Conservation (phyloP, 2,329 filamentous ascomycete genomes). For the Ustulina deusta region DNA sequence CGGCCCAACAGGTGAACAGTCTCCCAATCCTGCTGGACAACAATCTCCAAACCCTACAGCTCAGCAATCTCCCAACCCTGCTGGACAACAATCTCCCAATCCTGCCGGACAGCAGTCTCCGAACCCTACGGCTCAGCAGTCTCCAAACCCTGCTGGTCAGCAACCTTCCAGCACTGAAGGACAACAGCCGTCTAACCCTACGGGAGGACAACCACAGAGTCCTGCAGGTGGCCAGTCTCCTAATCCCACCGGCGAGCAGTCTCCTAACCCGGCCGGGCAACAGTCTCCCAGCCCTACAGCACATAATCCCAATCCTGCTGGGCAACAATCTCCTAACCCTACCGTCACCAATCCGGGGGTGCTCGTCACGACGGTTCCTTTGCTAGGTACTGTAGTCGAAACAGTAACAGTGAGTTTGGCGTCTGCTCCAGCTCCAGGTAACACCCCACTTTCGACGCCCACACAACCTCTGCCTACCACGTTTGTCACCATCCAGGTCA, state of each 20-base stretch:
- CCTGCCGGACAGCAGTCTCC: slow-evolving; percentile 25
- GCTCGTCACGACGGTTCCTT: slow-evolving; percentile 24
- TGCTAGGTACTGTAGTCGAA: slow-evolving; percentile 32
- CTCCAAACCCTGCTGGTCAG: slow-evolving; percentile 13
- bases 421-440: slow-evolving; percentile 27
- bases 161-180: slow-evolving; percentile 20
- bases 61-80: slow-evolving; percentile 24
- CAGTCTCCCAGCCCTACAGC: slow-evolving; percentile 19
- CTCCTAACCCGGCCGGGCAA: slow-evolving; percentile 19
- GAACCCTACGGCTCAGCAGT: slow-evolving; percentile 20
- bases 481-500: slow-evolving; percentile 29
- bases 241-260: slow-evolving; percentile 19
- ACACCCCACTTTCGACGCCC: slow-evolving; percentile 15
- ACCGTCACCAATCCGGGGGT: slow-evolving; percentile 15
- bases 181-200: slow-evolving; percentile 24
- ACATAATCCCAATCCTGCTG: slow-evolving; percentile 11
- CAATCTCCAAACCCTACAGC: slow-evolving; percentile 26
- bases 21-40: slow-evolving; percentile 19
- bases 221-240: slow-evolving; percentile 10
- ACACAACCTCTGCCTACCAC: slow-evolving; percentile 30
- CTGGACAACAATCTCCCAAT: slow-evolving; percentile 25
- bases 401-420: slow-evolving; percentile 34
- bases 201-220: slow-evolving; percentile 17
- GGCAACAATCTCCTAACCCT: slow-evolving; percentile 17
- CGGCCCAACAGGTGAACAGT: slow-evolving; percentile 22